Base-by-base conservation (phyloP, 108 stramenopile genomes). In the Cyclotella cryptica region DNA sequence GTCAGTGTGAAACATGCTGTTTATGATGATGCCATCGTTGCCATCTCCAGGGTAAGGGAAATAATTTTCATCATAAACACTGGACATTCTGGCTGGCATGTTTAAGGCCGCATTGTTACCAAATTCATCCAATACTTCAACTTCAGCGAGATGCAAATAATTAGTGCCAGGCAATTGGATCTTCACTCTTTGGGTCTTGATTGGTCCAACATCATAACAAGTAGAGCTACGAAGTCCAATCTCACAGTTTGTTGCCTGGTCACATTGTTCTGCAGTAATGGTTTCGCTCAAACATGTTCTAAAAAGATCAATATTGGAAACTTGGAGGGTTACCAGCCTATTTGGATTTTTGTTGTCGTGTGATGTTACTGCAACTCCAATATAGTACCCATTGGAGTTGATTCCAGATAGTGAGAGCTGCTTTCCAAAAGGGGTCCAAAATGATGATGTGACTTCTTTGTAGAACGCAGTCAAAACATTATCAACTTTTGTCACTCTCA, bases 351-450 rank as follows among this genome's bases (percentile, higher is more conserved):
- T 69, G 67, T 67, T 68, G 12, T 49, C 43, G 22, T 52, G 45
- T 8, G 61, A 29, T 22, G 75, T 52, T 15, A 77, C 68, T 5
- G 75, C 75, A 35, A 77, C 35, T 26, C 75, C 75, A 13, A 77
- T 13, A 27, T 59, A 77, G 49, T 74, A 80, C 39, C 72, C 72
- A 19, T 46, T 69, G 15, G 79, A 69, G n/a, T 43, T 49, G 47
- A 80, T 74, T 8, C 21, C 44, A 39, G 35, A 40, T 59, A 80
- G 54, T 19, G 67, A 52, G 27, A 80, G 19, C 52, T 69, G 45
- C 18, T 63, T 64, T 58, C 79, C 79, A 51, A 69, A 80, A 28
- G 63, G 72, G 30, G 57, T 59, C 79, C 79, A 80, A 44, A 60
- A 66, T 17, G 66, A 68, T 42, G 67, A 68, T 26, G 29, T 45